A percentile compares a stretch with the other conserved stretches of the same genome.
phyloP scores from a whole-genome alignment of 192 early-diverging fungal genomes.

The Allomyces arbusculus region DNA sequence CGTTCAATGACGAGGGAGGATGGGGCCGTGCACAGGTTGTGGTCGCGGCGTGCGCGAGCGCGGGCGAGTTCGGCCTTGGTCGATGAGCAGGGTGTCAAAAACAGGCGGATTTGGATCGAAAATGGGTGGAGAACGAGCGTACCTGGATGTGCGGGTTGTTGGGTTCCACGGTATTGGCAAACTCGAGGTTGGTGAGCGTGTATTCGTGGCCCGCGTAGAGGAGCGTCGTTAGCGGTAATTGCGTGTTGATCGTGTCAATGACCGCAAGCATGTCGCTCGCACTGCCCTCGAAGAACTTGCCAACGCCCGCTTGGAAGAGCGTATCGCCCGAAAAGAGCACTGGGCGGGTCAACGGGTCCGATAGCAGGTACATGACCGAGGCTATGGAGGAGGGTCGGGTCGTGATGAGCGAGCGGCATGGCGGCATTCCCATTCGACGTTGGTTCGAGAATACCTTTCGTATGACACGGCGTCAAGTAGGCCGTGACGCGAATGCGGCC shows the following conservation, averaged over 20 bases:
- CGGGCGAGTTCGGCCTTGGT: too few species aligned
- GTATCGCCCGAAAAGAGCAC: neutral
- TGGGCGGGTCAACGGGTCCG: neutral
- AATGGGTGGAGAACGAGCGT: too few species aligned
- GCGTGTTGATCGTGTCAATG: neutral
- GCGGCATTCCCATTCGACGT: too few species aligned
- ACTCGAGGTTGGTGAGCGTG: neutral
- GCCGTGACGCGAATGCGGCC: too few species aligned
- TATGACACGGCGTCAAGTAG: neutral
- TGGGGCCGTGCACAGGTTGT: too few species aligned
- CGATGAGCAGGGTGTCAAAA: too few species aligned
- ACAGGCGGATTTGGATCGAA: too few species aligned
- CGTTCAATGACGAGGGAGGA: too few species aligned
- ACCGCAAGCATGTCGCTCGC: neutral
- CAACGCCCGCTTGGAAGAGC: neutral
- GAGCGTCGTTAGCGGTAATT: neutral
- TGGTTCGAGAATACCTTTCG: neutral
- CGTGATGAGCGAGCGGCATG: too few species aligned
- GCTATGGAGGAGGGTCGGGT: neutral
- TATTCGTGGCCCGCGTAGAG: neutral
- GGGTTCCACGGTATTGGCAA: neutral
- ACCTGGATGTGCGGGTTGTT: too few species aligned
- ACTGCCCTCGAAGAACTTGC: neutral
- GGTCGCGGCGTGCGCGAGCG: too few species aligned
- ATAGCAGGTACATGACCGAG: neutral